Evolutionary conservation across 1,139 yeast genomes (phyloP), one percentile per base, ranked within the genome.

Genomic region (Saccharomycopsis phalli): DNA sequence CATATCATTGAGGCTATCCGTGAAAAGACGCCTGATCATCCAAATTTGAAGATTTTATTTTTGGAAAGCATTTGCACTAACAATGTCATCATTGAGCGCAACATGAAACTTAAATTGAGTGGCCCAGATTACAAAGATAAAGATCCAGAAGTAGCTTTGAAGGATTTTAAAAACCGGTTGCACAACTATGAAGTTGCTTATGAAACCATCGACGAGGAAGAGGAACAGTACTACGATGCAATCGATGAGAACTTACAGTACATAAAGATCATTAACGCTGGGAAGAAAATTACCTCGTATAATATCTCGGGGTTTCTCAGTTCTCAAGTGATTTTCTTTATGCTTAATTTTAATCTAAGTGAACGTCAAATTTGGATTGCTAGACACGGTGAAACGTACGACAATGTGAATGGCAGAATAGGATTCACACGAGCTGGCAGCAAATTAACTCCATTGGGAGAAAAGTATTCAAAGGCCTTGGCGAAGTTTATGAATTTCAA

Each of bases 361-460:
- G 94, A 86, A 57, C 73, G 97, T 46, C 95, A 86, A 58, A 87
- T 91, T 39, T 91, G 96, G 94, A 81, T 91, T 49, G 80, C 96
- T 1, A 72, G 97, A 48, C 96, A 88, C 55, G 98, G 97, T 39
- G 97, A 91, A 59, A 76, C 88, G 49, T 71, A 71, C 34, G 95
- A 86, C 56, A 91, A 88, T 57, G 77, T 84, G 23, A 60, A 66
- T 40, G 97, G 97, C 7, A 69, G 75, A 46, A 83, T 91, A 50
- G 97, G 98, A n/a, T 42, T 29, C 25, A 30, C 43, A 3, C 34
- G 33, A 21, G 96, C 97, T 18, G 93, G 91, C 57, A 80, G 95
- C 1, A 67, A 67, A 23, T 64, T 91, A 40, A 91, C 97, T 0
- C 69, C 72, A 47, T 72, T 95, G 42, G 98, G 98, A 22, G 60